A percentile compares a stretch with the other conserved stretches of the same genome.
Conservation (phyloP, 495 filamentous ascomycete species). For the Podospora tetraspora region DNA sequence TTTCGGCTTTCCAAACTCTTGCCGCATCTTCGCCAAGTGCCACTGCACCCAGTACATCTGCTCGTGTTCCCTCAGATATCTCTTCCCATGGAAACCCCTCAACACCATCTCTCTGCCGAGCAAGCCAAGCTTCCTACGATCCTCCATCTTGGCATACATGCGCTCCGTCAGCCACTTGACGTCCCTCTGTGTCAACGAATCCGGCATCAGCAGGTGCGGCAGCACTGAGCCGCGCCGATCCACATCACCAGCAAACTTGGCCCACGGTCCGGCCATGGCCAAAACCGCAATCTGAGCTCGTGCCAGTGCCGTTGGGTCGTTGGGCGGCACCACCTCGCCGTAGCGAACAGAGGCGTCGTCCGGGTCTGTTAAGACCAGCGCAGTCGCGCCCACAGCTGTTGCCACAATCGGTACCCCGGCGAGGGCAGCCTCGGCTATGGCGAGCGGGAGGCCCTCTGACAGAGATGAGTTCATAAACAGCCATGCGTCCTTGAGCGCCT, state of each 20-base stretch:
- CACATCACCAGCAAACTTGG: slow-evolving; percentile 21
- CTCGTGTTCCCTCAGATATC: slow-evolving; percentile 63
- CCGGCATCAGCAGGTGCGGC: slow-evolving; percentile 38
- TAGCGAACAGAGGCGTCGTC: slow-evolving; percentile 50
- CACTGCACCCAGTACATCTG: slow-evolving; percentile 60
- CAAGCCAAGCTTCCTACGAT: slow-evolving; percentile 57
- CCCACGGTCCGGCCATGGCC: slow-evolving; percentile 57
- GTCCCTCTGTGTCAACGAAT: slow-evolving; percentile 45
- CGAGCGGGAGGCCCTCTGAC: slow-evolving; percentile 60
- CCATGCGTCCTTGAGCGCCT: slow-evolving; percentile 58
- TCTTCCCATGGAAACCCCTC: slow-evolving; percentile 55
- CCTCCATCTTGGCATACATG: slow-evolving; percentile 58
- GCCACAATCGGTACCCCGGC: slow-evolving; percentile 61
- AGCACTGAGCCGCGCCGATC: slow-evolving; percentile 16
- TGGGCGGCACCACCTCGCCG: slow-evolving; percentile 59
- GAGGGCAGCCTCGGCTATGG: slow-evolving; percentile 60
- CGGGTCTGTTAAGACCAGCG: slow-evolving; percentile 57
- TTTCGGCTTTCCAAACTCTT: not conserved
- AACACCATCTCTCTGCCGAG: slow-evolving; percentile 55
- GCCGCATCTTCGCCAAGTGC: slow-evolving; percentile 21
- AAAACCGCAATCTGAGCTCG: slow-evolving; percentile 59
- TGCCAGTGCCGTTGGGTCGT: slow-evolving; percentile 54
- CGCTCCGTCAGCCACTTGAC: slow-evolving; percentile 50
- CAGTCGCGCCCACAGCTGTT: slow-evolving; percentile 60
- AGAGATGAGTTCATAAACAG: slow-evolving; percentile 64